Evolutionary conservation across 1,284 basidiomycete species (phyloP).

Genomic region (Ustilago vetiveriae): DNA sequence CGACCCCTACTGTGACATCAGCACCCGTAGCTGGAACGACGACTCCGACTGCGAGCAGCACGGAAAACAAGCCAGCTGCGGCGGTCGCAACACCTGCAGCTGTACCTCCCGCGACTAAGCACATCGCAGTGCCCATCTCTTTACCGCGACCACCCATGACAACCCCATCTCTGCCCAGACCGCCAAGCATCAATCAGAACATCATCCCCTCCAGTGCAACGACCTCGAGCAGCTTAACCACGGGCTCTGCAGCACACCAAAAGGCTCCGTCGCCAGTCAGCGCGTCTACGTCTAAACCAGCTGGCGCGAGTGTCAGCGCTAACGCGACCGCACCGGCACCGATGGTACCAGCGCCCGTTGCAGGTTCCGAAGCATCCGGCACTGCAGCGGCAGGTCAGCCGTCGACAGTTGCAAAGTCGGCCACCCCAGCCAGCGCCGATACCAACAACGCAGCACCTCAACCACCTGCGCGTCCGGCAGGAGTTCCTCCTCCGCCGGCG

Average conservation of each 20-base stretch:
- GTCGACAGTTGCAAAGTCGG: constrained; percentile 14
- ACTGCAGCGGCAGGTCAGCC: constrained; percentile 5
- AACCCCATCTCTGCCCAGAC: constrained; percentile 34
- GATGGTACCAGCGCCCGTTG: background rate
- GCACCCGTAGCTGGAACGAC: constrained; percentile 1
- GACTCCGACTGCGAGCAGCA: background rate
- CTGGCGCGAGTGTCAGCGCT: constrained; percentile 1
- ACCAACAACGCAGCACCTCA: constrained; percentile 2
- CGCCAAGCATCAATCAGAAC: constrained; percentile 43
- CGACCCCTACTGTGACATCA: constrained; percentile 1
- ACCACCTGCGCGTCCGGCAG: constrained; percentile 28
- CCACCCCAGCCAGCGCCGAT: constrained; percentile 1
- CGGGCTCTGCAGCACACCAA: constrained; percentile 1
- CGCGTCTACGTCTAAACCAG: constrained; percentile 5
- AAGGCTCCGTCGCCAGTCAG: constrained; percentile 1
- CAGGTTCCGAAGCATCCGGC: background rate
- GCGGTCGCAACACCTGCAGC: constrained; percentile 8
- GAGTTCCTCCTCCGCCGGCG: constrained; percentile 40
- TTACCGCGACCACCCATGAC: constrained; percentile 38
- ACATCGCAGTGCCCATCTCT: constrained; percentile 22
- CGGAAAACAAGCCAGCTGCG: constrained; percentile 15
- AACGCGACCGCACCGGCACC: constrained; percentile 3
- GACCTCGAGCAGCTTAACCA: background rate
- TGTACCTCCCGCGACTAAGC: constrained; percentile 17
- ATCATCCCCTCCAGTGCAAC: constrained; percentile 15